Conservation (phyloP, 305 asterid genomes). For the Solanum chacoense region DNA sequence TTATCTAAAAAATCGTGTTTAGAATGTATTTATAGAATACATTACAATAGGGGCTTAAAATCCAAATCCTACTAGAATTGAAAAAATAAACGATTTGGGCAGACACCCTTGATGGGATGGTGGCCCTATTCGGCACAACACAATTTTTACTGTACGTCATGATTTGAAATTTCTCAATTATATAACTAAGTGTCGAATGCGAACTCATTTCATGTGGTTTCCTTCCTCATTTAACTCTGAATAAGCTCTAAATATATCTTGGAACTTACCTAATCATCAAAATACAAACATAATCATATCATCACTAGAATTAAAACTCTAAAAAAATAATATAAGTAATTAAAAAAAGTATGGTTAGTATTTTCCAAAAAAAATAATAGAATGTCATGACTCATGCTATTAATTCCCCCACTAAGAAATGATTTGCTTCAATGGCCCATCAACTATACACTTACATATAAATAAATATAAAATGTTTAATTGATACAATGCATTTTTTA, state of each 20-base stretch:
- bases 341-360: no score
- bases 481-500: neutral
- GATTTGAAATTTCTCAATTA: neutral
- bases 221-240: neutral
- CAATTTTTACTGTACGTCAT: neutral
- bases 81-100: neutral
- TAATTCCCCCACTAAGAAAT: no score
- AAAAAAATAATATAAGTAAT: neutral
- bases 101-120: neutral
- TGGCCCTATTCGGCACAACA: accelerated
- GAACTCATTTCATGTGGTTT: neutral
- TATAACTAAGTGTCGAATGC: neutral
- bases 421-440: neutral
- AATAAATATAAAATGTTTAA: neutral
- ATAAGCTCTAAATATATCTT: neutral
- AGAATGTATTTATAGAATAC: neutral
- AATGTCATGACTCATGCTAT: no score
- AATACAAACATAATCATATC: neutral
- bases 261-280: neutral
- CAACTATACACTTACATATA: neutral
- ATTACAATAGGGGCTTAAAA: neutral
- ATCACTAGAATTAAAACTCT: neutral
- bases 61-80: neutral
- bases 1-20: neutral
- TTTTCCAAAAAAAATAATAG: no score